Evolutionary conservation across 768 basidiomycete genomes (phyloP).

Genomic region (Dioszegia crocea): DNA sequence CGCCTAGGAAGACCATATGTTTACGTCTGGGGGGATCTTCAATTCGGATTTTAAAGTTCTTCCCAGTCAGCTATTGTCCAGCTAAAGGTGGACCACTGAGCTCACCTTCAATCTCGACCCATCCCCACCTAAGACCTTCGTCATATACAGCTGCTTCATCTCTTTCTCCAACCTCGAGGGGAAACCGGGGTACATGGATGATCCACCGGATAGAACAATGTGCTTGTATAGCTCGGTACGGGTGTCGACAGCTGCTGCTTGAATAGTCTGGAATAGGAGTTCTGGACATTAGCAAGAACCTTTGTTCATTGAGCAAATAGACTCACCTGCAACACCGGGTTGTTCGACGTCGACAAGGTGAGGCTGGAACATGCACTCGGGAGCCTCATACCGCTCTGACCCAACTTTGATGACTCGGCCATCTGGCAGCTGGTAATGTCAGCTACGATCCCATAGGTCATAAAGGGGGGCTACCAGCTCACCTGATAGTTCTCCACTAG

Average conservation of each 20-base stretch:
- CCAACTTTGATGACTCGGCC: constrained; percentile 96
- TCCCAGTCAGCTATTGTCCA: not conserved
- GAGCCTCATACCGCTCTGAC: constrained; percentile 96
- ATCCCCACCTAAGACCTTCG: constrained; percentile 78
- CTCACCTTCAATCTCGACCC: constrained; percentile 78
- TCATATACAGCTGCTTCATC: constrained; percentile 98
- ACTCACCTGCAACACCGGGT: constrained; percentile 83
- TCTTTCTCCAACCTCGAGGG: constrained; percentile 97
- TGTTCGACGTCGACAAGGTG: constrained; percentile 96
- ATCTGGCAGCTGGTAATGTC: constrained; percentile 69
- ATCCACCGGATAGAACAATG: constrained; percentile 93
- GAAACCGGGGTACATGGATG: constrained; percentile 97
- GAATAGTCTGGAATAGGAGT: constrained; percentile 95
- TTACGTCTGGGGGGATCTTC: constrained; percentile 97
- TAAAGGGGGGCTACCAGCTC: constrained; percentile 28
- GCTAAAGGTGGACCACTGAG: constrained; percentile 24
- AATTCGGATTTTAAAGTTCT: constrained; percentile 99
- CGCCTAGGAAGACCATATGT: constrained; percentile 99
- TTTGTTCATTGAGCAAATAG: not conserved
- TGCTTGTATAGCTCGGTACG: constrained; percentile 94
- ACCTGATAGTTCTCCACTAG: constrained; percentile 96
- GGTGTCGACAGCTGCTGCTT: constrained; percentile 80
- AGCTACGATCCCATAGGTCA: not conserved
- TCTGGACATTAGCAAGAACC: constrained; percentile 54
- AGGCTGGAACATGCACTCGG: constrained; percentile 99